Evolutionary conservation across 1,139 yeast genomes (phyloP).

Genomic region (Taphrina deformans): DNA sequence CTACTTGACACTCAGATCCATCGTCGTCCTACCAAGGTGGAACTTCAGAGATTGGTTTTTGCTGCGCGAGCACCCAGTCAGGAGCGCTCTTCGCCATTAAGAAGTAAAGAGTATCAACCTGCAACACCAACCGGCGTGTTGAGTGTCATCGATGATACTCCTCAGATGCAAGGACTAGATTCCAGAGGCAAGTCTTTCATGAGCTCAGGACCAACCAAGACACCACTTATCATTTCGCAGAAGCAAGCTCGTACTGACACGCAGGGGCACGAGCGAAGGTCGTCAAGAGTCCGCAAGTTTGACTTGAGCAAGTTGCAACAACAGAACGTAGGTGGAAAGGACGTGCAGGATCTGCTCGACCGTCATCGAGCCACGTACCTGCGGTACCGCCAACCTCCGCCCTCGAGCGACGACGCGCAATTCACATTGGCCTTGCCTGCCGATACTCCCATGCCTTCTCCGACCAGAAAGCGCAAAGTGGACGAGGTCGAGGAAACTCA

Average conservation of each 20-base stretch:
- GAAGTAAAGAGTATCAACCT: background rate
- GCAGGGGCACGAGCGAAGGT: background rate
- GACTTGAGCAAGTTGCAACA: background rate
- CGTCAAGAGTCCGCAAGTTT: background rate
- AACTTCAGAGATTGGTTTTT: background rate
- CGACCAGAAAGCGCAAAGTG: background rate
- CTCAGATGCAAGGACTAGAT: background rate
- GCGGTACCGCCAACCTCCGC: background rate
- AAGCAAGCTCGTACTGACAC: background rate
- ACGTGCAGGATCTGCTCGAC: slow-evolving; percentile 1
- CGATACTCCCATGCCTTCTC: background rate
- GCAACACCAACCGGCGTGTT: background rate
- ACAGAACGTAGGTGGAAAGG: background rate
- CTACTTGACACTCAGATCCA: no score
- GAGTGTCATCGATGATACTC: background rate
- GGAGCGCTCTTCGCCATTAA: background rate
- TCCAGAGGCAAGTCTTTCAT: background rate
- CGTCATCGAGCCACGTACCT: background rate
- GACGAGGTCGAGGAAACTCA: slow-evolving; percentile 7
- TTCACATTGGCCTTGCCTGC: background rate
- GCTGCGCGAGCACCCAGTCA: background rate
- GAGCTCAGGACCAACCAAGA: background rate
- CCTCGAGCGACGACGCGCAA: background rate
- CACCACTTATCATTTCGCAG: background rate
- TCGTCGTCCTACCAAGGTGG: background rate